phyloP scores from a whole-genome alignment of 768 basidiomycete species.

The Leccinum subtestaceum region DNA sequence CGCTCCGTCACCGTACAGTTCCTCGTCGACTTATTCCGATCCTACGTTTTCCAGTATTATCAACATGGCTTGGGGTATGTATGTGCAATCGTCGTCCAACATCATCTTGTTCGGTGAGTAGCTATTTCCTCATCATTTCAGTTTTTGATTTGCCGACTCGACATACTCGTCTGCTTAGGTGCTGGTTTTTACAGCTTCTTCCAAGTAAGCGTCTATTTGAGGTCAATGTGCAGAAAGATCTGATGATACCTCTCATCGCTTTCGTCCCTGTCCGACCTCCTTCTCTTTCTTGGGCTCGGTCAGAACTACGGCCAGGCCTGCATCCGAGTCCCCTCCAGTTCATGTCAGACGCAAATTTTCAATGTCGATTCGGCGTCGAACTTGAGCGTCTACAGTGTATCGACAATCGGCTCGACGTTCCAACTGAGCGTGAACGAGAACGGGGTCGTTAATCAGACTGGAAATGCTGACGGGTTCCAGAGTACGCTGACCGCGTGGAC shows the following conservation, averaged over 20 bases:
- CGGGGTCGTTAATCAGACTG: constrained; percentile 33
- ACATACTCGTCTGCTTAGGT: constrained; percentile 25
- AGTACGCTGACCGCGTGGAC: background rate
- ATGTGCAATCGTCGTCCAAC: constrained; percentile 34
- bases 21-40: constrained; percentile 36
- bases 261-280: background rate
- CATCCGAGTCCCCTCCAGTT: constrained; percentile 17
- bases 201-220: constrained; percentile 24
- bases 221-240: background rate
- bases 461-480: constrained; percentile 21
- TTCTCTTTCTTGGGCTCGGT: background rate
- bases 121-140: constrained; percentile 10
- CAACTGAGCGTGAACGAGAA: constrained; percentile 38
- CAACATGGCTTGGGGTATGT: constrained; percentile 12
- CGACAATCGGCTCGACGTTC: constrained; percentile 43
- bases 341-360: constrained; percentile 44
- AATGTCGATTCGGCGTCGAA: constrained; percentile 39
- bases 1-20: constrained; percentile 41
- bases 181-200: constrained; percentile 52
- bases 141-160: constrained; percentile 24
- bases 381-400: constrained; percentile 41
- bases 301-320: constrained; percentile 41
- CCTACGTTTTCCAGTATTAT: constrained; percentile 29
- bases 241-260: background rate
- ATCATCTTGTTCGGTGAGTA: constrained; percentile 42